Percentiles rank a stretch among this genome's conserved stretches.
phyloP scores from a whole-genome alignment of 2,329 filamentous ascomycete genomes.

The Rutstroemia sp. region DNA sequence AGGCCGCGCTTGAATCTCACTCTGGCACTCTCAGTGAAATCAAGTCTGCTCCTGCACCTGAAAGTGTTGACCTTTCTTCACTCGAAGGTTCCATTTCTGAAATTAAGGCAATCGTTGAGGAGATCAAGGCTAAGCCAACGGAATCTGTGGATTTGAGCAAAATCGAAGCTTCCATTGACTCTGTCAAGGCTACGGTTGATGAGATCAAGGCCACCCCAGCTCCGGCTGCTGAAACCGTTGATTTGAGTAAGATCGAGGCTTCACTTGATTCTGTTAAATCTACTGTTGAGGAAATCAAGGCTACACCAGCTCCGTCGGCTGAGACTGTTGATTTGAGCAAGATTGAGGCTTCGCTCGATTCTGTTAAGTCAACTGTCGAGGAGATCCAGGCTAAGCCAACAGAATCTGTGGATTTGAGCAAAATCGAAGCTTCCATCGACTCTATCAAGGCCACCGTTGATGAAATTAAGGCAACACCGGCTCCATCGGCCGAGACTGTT shows the following conservation, averaged over 20 bases:
- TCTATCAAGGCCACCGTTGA: slow-evolving; percentile 7
- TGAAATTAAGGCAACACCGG: slow-evolving; percentile 12
- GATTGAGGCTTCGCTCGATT: slow-evolving; percentile 1
- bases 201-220: slow-evolving; percentile 18
- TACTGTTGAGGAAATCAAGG: slow-evolving; percentile 17
- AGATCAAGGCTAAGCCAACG: slow-evolving; percentile 17
- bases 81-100: slow-evolving; percentile 11
- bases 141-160: slow-evolving; percentile 12
- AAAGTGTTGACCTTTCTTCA: slow-evolving; percentile 13
- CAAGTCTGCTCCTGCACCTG: slow-evolving; percentile 10
- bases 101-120: slow-evolving; percentile 6
- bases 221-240: slow-evolving; percentile 13
- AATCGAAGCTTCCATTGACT: slow-evolving; percentile 9
- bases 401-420: background rate
- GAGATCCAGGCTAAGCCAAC: slow-evolving; percentile 17
- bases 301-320: slow-evolving; percentile 5
- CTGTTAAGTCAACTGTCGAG: slow-evolving; percentile 4
- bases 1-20: slow-evolving; percentile 9
- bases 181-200: slow-evolving; percentile 8
- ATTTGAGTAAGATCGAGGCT: slow-evolving; percentile 15
- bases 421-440: background rate
- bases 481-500: background rate
- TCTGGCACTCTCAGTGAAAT: slow-evolving; percentile 12
- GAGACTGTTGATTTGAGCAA: slow-evolving; percentile 12
- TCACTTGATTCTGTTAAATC: slow-evolving; percentile 11